Conservation (phyloP, 2,329 filamentous ascomycete species). For the Coniochaeta prunicola region DNA sequence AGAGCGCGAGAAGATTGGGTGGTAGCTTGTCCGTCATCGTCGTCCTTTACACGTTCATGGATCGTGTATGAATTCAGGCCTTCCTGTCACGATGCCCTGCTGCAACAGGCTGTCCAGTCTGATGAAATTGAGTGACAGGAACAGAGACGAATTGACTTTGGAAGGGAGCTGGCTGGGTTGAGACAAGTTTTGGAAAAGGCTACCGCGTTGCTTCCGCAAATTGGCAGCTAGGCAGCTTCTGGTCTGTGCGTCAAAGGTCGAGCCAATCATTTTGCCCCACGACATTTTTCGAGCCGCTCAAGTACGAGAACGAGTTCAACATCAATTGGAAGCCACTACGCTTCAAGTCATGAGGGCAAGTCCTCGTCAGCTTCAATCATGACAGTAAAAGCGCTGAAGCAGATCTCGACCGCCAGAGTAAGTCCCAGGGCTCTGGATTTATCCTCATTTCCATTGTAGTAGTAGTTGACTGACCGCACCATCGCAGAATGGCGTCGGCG, state of each 20-base stretch:
- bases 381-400: neutral
- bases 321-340: neutral
- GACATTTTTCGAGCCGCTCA: neutral
- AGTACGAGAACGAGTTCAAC: neutral
- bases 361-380: neutral
- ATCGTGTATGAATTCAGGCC: too few species aligned
- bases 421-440: neutral
- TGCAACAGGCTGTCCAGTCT: neutral
- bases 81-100: neutral
- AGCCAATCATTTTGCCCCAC: neutral
- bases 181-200: constrained; percentile 1
- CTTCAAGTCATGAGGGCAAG: neutral
- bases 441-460: neutral
- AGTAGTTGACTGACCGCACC: neutral
- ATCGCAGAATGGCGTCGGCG: constrained; percentile 82
- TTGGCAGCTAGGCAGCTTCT: neutral
- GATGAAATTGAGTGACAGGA: neutral
- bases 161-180: neutral
- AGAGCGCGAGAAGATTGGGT: constrained; percentile 84
- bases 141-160: neutral
- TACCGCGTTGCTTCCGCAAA: neutral
- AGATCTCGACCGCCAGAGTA: constrained; percentile 1
- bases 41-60: too few species aligned
- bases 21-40: constrained; percentile 94
- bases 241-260: neutral